Percentiles rank a stretch among this genome's conserved stretches.
These are phyloP conservation scores for Cynara cardunculus DNA, from an alignment of 129 eudicot genomes.

Conservation along the genomic window DNA sequence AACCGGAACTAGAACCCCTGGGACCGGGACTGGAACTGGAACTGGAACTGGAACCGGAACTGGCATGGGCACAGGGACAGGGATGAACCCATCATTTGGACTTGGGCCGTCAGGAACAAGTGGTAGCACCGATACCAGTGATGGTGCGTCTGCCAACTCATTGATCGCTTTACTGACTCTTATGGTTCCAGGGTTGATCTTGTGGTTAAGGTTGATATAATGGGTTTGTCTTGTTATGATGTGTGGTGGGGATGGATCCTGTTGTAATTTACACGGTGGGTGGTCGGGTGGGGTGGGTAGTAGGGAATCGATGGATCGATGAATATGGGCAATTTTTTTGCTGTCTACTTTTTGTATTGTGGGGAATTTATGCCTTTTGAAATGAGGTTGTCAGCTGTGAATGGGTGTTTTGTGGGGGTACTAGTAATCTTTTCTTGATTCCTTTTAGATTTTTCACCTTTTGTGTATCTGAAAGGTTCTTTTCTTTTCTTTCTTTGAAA, in stretches of 20 bases:
- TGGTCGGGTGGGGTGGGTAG: slow-evolving; percentile 28
- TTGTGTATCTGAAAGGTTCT: slow-evolving; percentile 23
- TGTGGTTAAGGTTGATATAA: slow-evolving; percentile 35
- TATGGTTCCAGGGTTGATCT: slow-evolving; percentile 39
- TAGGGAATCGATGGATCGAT: slow-evolving; percentile 15
- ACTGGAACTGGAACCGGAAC: slow-evolving; percentile 1
- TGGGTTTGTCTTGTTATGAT: not conserved
- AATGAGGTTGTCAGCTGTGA: slow-evolving; percentile 36
- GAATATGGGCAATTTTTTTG: slow-evolving; percentile 16
- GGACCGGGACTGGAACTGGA: slow-evolving; percentile 25
- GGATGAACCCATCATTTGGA: slow-evolving; percentile 19
- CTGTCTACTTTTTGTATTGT: slow-evolving; percentile 22
- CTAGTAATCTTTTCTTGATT: slow-evolving; percentile 19
- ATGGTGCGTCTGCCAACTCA: slow-evolving; percentile 19
- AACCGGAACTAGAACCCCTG: not conserved
- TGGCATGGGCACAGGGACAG: not conserved
- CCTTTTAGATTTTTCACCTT: slow-evolving; percentile 23
- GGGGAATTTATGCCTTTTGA: slow-evolving; percentile 67
- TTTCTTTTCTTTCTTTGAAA: not conserved
- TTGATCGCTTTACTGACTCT: slow-evolving; percentile 22
- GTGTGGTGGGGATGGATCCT: slow-evolving; percentile 26
- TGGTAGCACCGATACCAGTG: slow-evolving; percentile 35
- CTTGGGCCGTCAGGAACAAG: slow-evolving; percentile 49
- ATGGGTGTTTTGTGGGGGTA: slow-evolving; percentile 33
- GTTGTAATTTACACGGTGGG: slow-evolving; percentile 19